Evolutionary conservation across 2,329 filamentous ascomycete species (phyloP), one percentile per base, ranked within the genome.

Genomic region (Ophiostoma quercus): DNA sequence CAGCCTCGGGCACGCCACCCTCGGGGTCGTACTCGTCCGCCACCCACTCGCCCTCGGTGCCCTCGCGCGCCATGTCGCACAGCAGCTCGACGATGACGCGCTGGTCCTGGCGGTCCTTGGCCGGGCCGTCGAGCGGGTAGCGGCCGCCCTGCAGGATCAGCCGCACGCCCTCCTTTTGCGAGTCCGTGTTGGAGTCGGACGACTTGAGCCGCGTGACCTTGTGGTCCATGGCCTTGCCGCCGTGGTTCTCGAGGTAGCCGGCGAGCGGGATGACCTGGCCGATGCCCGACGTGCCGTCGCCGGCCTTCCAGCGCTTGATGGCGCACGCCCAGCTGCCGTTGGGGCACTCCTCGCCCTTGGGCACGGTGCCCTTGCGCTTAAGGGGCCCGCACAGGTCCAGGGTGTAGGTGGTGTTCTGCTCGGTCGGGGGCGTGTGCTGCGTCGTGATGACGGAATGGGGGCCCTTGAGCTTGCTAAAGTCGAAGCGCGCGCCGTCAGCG

Each of bases 71-170:
- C 39, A 80, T 82, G 76, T 96, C 90, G 80, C 95, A 99, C 25
- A 94, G 78, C 74, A 98, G 93, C 75, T 96, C 91, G 69, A 98
- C 86, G 11, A 96, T 85, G 3, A 93, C 92, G 76, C 87, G 88
- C 78, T 96, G 91, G 71, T 86, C 68, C 70, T 72, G 72, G 66
- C 73, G 71, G 34, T 72, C 68, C n/a, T 66, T 82, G 69, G 83
- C 81, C 68, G 84, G 82, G 8, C 88, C 90, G 67, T 86, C 82
- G 8, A 84, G 76, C 12, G 79, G 80, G 72, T 84, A 82, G 65
- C 80, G 83, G 16, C 87, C 86, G n/a, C 88, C 88, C 71, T 84
- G 82, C 67, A 97, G 78, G 72, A 89, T 87, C 0, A 95, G 78
- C 19, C 88, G 84, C 12, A 97, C 75, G 1, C 94, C 94, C 74